A percentile compares a stretch with the other conserved stretches of the same genome.
Conservation (phyloP, 2,329 filamentous ascomycete genomes). For the Penicillium occitanis region DNA sequence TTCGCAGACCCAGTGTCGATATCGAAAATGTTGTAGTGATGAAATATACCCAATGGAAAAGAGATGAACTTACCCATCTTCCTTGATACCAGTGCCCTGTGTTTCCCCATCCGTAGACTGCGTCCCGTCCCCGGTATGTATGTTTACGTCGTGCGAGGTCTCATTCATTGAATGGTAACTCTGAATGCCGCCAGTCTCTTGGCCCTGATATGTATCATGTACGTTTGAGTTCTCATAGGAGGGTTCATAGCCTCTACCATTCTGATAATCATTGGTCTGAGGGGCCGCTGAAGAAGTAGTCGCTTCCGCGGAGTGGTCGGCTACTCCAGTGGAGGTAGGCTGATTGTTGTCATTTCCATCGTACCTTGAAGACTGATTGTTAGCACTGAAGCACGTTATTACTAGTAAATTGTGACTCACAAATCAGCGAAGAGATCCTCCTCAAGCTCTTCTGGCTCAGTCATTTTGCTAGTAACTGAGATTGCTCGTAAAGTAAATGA, state of each 20-base stretch:
- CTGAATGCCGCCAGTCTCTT: conserved; percentile 35
- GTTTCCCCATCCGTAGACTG: conserved; percentile 29
- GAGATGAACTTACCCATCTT: conserved; percentile 76
- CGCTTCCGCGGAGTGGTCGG: conserved; percentile 41
- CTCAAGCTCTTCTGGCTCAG: conserved; percentile 78
- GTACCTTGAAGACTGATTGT: conserved; percentile 52
- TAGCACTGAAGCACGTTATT: conserved; percentile 17
- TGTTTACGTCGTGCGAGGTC: conserved; percentile 27
- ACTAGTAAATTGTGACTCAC: conserved; percentile 56
- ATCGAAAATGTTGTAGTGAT: conserved; percentile 27
- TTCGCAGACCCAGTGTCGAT: conserved; percentile 18
- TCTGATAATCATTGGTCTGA: conserved; percentile 15
- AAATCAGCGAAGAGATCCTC: conserved; percentile 95
- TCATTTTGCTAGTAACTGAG: conserved; percentile 53
- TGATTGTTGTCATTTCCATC: conserved; percentile 62
- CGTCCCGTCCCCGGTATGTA: conserved; percentile 30
- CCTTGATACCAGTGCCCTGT: conserved; percentile 63
- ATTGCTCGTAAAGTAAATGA: not conserved
- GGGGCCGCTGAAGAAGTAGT: conserved; percentile 29
- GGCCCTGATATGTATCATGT: conserved; percentile 35
- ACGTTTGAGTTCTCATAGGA: conserved; percentile 27
- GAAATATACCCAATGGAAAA: conserved; percentile 19
- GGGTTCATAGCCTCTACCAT: not conserved
- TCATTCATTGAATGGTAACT: conserved; percentile 26
- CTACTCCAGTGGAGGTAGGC: conserved; percentile 31